phyloP scores from a whole-genome alignment of 2,329 filamentous ascomycete species.

The Paraphaeosphaeria sporulosa region DNA sequence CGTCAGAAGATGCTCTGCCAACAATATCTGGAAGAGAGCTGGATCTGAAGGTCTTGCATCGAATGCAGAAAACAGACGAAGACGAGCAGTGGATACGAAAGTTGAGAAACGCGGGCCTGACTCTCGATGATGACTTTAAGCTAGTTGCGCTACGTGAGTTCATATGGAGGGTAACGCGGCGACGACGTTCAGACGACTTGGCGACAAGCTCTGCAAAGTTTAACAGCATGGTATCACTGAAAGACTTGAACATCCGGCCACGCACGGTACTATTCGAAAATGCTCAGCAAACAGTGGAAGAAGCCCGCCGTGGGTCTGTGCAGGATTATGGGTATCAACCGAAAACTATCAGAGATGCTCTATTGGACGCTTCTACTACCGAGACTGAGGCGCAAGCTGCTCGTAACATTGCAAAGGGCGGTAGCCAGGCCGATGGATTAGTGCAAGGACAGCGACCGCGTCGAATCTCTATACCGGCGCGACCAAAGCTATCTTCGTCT shows the following conservation, averaged over 20 bases:
- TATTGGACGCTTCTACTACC: slow-evolving; percentile 89
- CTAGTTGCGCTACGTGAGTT: slow-evolving; percentile 86
- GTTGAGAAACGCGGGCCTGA: slow-evolving; percentile 83
- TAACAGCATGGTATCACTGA: slow-evolving; percentile 76
- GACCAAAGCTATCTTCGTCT: slow-evolving; percentile 26
- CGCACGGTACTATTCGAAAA: slow-evolving; percentile 91
- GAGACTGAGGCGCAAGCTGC: slow-evolving; percentile 72
- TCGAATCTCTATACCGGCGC: slow-evolving; percentile 33
- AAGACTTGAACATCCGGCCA: slow-evolving; percentile 77
- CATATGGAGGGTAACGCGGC: slow-evolving; percentile 83
- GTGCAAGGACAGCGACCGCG: slow-evolving; percentile 29
- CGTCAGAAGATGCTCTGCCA: slow-evolving; percentile 62
- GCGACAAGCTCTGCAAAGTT: slow-evolving; percentile 56
- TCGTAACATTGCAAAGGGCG: slow-evolving; percentile 51
- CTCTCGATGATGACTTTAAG: slow-evolving; percentile 86
- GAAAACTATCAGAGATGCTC: slow-evolving; percentile 87
- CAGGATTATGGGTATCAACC: slow-evolving; percentile 53
- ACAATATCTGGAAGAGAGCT: slow-evolving; percentile 65
- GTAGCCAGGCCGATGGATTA: slow-evolving; percentile 50
- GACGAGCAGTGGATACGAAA: slow-evolving; percentile 93
- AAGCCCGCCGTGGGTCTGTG: slow-evolving; percentile 36
- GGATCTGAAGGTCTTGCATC: slow-evolving; percentile 65
- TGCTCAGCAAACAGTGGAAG: slow-evolving; percentile 56
- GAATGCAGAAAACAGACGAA: slow-evolving; percentile 81
- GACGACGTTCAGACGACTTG: slow-evolving; percentile 66